A percentile compares a stretch with the other conserved stretches of the same genome.
These are phyloP conservation scores for Petunia hybrid DNA, from an alignment of 305 asterid species.

Conservation along the genomic window DNA sequence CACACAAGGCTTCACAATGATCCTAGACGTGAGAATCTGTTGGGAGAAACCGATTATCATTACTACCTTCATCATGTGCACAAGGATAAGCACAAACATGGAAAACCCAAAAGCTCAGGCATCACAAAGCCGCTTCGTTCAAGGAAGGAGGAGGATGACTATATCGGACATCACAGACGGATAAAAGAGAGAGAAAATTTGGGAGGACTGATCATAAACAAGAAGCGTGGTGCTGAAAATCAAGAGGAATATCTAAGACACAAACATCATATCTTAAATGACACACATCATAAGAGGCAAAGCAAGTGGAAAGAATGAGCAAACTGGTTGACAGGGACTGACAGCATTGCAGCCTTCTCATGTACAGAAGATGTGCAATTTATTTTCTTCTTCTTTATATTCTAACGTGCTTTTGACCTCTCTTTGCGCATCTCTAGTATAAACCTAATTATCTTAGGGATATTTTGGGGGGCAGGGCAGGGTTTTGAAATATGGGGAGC, in stretches of 20 bases:
- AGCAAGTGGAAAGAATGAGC: constrained; percentile 37
- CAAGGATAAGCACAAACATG: constrained; percentile 71
- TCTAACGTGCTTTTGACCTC: neutral
- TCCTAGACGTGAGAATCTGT: constrained; percentile 36
- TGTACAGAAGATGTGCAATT: constrained; percentile 24
- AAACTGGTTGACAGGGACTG: constrained; percentile 10
- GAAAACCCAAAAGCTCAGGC: constrained; percentile 56
- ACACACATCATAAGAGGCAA: constrained; percentile 27
- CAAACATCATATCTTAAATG: constrained; percentile 32
- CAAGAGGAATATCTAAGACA: constrained; percentile 43
- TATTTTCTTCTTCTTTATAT: constrained; percentile 18
- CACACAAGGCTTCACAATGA: constrained; percentile 27
- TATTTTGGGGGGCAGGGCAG: constrained; percentile 2
- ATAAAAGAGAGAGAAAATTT: constrained; percentile 47
- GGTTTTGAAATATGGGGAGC: constrained; percentile 23
- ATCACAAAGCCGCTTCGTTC: constrained; percentile 39
- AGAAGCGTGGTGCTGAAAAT: constrained; percentile 36
- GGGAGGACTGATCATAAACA: constrained; percentile 35
- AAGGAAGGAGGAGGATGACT: constrained; percentile 46
- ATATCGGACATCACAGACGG: constrained; percentile 47
- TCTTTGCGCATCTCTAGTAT: neutral
- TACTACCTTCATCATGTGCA: constrained; percentile 80
- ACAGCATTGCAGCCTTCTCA: constrained; percentile 15
- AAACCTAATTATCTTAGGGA: neutral
- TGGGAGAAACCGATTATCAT: constrained; percentile 58